Conservation (phyloP, 345 rosid genomes). For the Orychophragmus violaceus region DNA sequence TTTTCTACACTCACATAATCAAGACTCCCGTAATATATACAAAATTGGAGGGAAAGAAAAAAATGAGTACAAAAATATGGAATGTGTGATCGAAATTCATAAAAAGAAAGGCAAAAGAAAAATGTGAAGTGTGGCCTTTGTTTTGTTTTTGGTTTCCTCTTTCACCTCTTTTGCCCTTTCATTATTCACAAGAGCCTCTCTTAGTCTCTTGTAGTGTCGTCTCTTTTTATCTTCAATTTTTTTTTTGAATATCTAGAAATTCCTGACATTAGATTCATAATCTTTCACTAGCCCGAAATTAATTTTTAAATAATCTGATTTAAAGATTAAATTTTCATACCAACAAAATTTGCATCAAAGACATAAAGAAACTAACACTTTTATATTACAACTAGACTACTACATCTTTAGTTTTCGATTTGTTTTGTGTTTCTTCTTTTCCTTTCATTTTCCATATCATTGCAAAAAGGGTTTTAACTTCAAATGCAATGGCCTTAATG, state of each 20-base stretch:
- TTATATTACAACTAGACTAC: no score
- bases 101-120: conserved; percentile 11
- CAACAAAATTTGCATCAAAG: no score
- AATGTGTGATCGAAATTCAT: not conserved
- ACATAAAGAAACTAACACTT: no score
- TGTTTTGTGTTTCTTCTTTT: conserved; percentile 3
- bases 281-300: no score
- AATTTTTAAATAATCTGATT: no score
- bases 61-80: not conserved
- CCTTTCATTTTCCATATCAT: not conserved
- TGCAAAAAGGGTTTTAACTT: not conserved
- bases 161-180: conserved; percentile 27
- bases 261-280: no score
- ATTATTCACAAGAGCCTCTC: conserved; percentile 25
- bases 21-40: not conserved
- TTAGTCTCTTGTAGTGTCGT: no score
- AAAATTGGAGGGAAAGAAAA: not conserved
- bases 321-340: no score
- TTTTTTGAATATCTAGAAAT: no score
- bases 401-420: no score
- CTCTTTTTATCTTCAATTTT: conserved; percentile 1
- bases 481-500: not conserved
- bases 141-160: not conserved
- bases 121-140: conserved; percentile 27
- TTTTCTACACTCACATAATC: not conserved